Conservation (phyloP, 176 grass and related monocot species). For the Avena atlantica region DNA sequence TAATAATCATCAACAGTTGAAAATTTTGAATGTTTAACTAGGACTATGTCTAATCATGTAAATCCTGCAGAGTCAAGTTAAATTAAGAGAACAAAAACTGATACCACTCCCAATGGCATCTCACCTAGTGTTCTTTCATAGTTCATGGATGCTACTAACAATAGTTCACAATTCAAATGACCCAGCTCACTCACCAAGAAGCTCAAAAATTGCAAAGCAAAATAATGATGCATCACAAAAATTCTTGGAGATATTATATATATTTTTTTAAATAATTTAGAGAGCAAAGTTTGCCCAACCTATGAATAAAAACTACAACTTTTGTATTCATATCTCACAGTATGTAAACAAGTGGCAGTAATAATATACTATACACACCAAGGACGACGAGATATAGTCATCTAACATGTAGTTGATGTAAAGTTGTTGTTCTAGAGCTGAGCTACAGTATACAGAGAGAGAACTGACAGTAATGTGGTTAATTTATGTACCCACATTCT, state of each 20-base stretch:
- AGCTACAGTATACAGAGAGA: conserved; percentile 42
- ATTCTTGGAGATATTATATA: neutral
- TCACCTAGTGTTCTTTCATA: neutral
- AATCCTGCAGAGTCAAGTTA: neutral
- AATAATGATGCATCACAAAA: neutral
- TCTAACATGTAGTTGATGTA: conserved; percentile 46
- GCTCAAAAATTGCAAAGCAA: neutral
- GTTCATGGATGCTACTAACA: conserved; percentile 21
- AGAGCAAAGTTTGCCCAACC: neutral
- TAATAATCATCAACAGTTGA: too few relatives aligned
- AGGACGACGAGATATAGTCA: conserved; percentile 39
- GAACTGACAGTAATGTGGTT: conserved; percentile 3
- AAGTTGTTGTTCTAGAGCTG: conserved; percentile 49
- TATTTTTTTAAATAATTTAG: conserved; percentile 1
- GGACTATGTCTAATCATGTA: neutral
- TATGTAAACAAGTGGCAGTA: conserved; percentile 5
- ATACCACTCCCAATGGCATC: neutral
- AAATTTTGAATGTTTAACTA: neutral
- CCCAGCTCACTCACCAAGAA: neutral
- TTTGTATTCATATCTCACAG: conserved; percentile 6
- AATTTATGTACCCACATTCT: conserved; percentile 47
- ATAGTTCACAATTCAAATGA: neutral
- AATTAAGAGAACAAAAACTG: neutral
- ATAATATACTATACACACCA: conserved; percentile 1
- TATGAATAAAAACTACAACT: neutral